phyloP scores from a whole-genome alignment of 2,329 filamentous ascomycete species.

The Calonectria henricotiae region DNA sequence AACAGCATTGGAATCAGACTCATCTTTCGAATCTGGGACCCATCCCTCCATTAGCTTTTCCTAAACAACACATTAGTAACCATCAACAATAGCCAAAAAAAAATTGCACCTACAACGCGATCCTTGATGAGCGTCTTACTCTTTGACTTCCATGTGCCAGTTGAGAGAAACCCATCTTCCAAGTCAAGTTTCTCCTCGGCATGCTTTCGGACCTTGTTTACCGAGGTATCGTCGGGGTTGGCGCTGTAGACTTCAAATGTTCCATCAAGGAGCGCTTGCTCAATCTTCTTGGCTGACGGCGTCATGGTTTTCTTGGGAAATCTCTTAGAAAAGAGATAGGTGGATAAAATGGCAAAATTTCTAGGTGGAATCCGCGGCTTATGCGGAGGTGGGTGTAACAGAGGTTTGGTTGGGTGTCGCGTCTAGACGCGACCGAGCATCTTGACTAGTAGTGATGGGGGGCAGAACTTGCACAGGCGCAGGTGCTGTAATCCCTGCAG shows the following conservation, averaged over 20 bases:
- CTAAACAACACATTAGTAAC: conserved; percentile 45
- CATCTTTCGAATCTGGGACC: conserved; percentile 51
- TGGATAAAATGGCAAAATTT: background rate
- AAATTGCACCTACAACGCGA: conserved; percentile 65
- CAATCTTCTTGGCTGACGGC: conserved; percentile 62
- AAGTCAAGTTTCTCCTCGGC: conserved; percentile 68
- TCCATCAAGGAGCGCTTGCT: conserved; percentile 65
- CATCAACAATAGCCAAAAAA: background rate
- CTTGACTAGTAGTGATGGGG: conserved; percentile 15
- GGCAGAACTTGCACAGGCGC: conserved; percentile 37
- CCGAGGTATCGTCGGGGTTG: conserved; percentile 67
- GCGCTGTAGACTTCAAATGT: conserved; percentile 65
- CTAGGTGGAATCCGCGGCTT: background rate
- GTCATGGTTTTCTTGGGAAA: conserved; percentile 56
- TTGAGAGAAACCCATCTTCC: conserved; percentile 67
- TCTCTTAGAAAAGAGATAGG: background rate
- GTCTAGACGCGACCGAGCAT: conserved; percentile 35
- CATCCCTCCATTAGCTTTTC: conserved; percentile 59
- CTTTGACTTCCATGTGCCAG: conserved; percentile 70
- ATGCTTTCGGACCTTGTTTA: conserved; percentile 71
- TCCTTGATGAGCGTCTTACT: conserved; percentile 74
- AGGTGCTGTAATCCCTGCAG: conserved; percentile 32
- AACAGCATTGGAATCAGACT: conserved; percentile 49
- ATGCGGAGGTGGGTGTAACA: conserved; percentile 18
- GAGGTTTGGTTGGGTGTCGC: conserved; percentile 35